A percentile compares a stretch with the other conserved stretches of the same genome.
Evolutionary conservation across 2,329 filamentous ascomycete genomes (phyloP).

Genomic region (Arthroderma sp.): DNA sequence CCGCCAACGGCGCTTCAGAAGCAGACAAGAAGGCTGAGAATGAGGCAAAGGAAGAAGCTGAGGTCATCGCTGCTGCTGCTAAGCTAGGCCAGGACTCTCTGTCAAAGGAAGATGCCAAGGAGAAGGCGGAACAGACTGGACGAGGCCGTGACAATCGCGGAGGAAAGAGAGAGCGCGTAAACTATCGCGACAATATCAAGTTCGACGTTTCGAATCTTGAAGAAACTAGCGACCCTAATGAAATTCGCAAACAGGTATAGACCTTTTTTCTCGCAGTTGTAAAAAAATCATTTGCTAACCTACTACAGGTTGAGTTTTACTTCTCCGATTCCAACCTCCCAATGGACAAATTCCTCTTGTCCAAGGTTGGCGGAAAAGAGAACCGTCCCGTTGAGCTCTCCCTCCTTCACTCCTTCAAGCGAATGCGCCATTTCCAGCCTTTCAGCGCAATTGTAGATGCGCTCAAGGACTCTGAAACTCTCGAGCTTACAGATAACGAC

Average conservation of each 20-base stretch:
- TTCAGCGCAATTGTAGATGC: conserved; percentile 73
- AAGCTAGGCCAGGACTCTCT: conserved; percentile 12
- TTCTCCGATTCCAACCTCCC: conserved; percentile 85
- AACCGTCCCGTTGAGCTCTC: conserved; percentile 66
- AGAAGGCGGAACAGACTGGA: conserved; percentile 14
- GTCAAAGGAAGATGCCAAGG: conserved; percentile 9
- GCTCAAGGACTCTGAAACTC: conserved; percentile 59
- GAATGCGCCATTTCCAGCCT: conserved; percentile 90
- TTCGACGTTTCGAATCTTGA: conserved; percentile 55
- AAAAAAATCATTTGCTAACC: conserved; percentile 2
- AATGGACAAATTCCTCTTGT: conserved; percentile 76
- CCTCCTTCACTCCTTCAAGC: conserved; percentile 74
- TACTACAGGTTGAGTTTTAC: conserved; percentile 74
- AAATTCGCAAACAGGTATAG: conserved; percentile 64
- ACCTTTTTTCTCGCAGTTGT: background rate
- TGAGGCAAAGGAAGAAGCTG: conserved; percentile 23
- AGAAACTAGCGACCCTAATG: conserved; percentile 61
- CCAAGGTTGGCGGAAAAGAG: conserved; percentile 59
- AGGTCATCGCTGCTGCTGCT: conserved; percentile 11
- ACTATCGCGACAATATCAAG: conserved; percentile 47
- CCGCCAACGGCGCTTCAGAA: conserved; percentile 23
- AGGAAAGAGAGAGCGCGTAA: conserved; percentile 16
- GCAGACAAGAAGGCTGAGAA: conserved; percentile 23
- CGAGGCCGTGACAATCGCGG: conserved; percentile 17
- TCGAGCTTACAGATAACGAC: conserved; percentile 62